These are phyloP conservation scores for Meira miltonrushii DNA, from an alignment of 1,284 basidiomycete genomes.

Conservation along the genomic window DNA sequence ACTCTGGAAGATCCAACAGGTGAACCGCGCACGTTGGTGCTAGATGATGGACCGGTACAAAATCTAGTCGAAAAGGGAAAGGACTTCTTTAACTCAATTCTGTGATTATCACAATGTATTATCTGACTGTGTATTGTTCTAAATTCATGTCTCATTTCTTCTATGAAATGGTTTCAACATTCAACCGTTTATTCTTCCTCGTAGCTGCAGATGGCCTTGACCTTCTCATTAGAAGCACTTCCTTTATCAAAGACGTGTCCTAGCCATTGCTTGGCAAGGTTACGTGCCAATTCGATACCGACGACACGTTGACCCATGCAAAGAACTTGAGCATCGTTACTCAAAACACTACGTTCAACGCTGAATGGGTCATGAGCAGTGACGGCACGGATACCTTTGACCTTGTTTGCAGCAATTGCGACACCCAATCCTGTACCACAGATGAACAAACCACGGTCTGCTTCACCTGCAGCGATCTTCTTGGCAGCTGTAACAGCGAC, in stretches of 20 bases:
- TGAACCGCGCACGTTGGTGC: background rate
- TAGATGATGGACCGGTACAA: background rate
- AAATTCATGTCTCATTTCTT: background rate
- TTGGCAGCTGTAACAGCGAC: slow-evolving; percentile 55
- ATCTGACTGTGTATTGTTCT: background rate
- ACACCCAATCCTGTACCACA: slow-evolving; percentile 56
- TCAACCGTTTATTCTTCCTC: background rate
- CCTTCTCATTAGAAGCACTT: slow-evolving; percentile 54
- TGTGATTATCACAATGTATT: background rate
- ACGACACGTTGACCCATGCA: slow-evolving; percentile 56
- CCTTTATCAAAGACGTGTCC: slow-evolving; percentile 54
- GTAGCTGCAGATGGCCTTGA: slow-evolving; percentile 50
- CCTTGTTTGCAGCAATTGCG: slow-evolving; percentile 54
- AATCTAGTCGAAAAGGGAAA: background rate
- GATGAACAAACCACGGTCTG: slow-evolving; percentile 55
- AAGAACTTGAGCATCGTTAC: slow-evolving; percentile 56
- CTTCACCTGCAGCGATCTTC: slow-evolving; percentile 54
- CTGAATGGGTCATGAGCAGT: slow-evolving; percentile 56
- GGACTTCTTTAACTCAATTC: too few relatives aligned
- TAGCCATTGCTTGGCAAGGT: slow-evolving; percentile 55
- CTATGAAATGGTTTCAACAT: background rate
- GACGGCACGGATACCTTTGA: slow-evolving; percentile 54
- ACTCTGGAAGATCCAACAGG: slow-evolving; percentile 68
- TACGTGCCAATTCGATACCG: slow-evolving; percentile 54
- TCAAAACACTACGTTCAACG: slow-evolving; percentile 55